Base-by-base conservation (phyloP, 306 rosid species). In the Quercus wislizeni region DNA sequence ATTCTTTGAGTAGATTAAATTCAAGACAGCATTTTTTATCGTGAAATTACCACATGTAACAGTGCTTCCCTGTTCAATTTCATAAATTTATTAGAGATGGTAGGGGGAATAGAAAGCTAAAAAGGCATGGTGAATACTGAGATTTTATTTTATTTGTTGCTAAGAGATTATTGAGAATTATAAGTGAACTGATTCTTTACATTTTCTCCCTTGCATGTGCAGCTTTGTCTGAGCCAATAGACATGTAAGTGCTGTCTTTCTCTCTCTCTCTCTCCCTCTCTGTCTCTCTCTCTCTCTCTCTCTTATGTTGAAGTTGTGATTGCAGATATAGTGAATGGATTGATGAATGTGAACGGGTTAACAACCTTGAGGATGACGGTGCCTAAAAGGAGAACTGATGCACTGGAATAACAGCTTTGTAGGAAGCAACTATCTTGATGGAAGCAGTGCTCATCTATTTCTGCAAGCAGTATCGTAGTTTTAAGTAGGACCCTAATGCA, bases 301-400 rank as follows among this genome's bases (percentile, higher is more conserved):
- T 35, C 17, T 43, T 3, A 33, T 18, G 18, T 69, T 33, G 28
- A 74, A 75, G 33, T 15, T 79, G 78, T 33, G 54, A 73, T n/a
- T 84, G 74, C 90, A 93, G 98, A 91, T 93, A 93, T 78, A 93
- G 95, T 0, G 98, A 93, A 85, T 93, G 98, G 98, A 93, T 93
- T 69, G 98, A 93, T 55, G 98, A 93, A 90, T 93, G 98, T 5
- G 98, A 91, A 79, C 88, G 89, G 79, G 98, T 91, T 75, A 93
- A 93, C 91, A 85, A 56, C 77, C 79, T 72, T 76, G 98, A 93
- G 67, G 98, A 93, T 55, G 93, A 90, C 19, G 97, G 88, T 73
- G 88, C 93, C 7, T 87, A 88, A 82, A 73, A 31, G 69, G 12
- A 35, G 72, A 35, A 35, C 28, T 2, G 64, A 65, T 74, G 69